A percentile compares a stretch with the other conserved stretches of the same genome.
These are phyloP conservation scores for Chaetomium tenue DNA, from an alignment of 495 filamentous ascomycete genomes.

Conservation along the genomic window DNA sequence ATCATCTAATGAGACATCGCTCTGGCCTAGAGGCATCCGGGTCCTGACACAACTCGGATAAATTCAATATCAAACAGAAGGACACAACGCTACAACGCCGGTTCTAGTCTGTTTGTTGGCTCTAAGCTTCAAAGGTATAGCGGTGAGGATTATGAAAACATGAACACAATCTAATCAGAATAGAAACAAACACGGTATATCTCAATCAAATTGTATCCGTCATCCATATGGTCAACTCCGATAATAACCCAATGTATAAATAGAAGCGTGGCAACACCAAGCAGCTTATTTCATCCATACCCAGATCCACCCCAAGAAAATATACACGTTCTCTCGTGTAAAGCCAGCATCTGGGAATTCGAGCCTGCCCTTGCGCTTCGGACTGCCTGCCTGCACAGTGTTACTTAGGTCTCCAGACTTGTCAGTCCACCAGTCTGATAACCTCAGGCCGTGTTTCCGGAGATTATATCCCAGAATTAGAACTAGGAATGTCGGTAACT, in stretches of 20 bases:
- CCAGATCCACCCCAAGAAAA: constrained; percentile 38
- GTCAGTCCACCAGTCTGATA: constrained; percentile 36
- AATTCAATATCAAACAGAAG: too few relatives aligned
- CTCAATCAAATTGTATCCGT: too few relatives aligned
- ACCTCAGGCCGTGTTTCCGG: constrained; percentile 34
- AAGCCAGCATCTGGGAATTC: constrained; percentile 36
- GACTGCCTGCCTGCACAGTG: constrained; percentile 34
- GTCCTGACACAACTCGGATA: too few relatives aligned
- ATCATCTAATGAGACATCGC: too few relatives aligned
- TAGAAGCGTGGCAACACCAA: neutral
- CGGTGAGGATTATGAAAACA: too few relatives aligned
- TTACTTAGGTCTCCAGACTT: constrained; percentile 39
- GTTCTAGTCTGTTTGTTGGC: too few relatives aligned
- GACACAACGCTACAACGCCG: too few relatives aligned
- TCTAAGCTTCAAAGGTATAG: too few relatives aligned
- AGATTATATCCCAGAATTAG: constrained; percentile 40
- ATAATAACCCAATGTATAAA: neutral
- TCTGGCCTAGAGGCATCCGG: too few relatives aligned
- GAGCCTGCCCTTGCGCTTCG: constrained; percentile 35
- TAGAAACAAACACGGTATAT: too few relatives aligned
- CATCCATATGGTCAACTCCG: neutral
- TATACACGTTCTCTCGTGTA: constrained; percentile 30
- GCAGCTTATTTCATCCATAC: constrained; percentile 37
- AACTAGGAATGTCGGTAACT: constrained; percentile 39
- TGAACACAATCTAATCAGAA: too few relatives aligned